A percentile compares a stretch with the other conserved stretches of the same genome.
These are phyloP conservation scores for Bruguiera sexangula DNA, from an alignment of 345 rosid species.

Conservation along the genomic window DNA sequence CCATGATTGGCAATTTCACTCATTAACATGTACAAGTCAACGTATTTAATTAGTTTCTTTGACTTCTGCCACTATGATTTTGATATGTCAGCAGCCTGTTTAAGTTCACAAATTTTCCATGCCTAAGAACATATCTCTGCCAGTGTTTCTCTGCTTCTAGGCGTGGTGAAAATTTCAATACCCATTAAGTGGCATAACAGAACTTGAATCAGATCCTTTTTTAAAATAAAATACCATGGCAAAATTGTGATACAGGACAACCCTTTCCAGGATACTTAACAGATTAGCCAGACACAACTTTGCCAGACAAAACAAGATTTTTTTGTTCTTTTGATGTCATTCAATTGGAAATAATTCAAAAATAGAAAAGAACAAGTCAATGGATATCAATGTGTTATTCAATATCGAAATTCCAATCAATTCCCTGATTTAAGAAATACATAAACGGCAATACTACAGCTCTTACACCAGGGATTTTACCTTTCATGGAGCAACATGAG, in stretches of 20 bases:
- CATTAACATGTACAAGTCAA: no score
- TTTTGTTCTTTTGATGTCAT: not conserved
- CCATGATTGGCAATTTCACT: no score
- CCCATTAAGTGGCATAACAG: not conserved
- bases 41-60: no score
- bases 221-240: not conserved
- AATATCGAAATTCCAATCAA: conserved; percentile 64
- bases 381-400: conserved; percentile 63
- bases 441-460: conserved; percentile 65
- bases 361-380: conserved; percentile 20
- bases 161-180: not conserved
- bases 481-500: conserved; percentile 30
- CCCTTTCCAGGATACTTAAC: not conserved
- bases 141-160: not conserved
- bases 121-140: not conserved
- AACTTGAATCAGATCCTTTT: not conserved
- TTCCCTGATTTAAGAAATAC: conserved; percentile 62
- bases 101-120: no score
- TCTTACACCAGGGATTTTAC: conserved; percentile 48
- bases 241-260: not conserved
- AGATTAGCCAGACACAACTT: not conserved
- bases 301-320: not conserved
- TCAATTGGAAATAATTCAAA: conserved; percentile 1
- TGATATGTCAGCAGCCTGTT: no score
- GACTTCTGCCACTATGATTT: no score